These are phyloP conservation scores for Cruciata laevipes DNA, from an alignment of 257 asterid genomes.

Conservation along the genomic window DNA sequence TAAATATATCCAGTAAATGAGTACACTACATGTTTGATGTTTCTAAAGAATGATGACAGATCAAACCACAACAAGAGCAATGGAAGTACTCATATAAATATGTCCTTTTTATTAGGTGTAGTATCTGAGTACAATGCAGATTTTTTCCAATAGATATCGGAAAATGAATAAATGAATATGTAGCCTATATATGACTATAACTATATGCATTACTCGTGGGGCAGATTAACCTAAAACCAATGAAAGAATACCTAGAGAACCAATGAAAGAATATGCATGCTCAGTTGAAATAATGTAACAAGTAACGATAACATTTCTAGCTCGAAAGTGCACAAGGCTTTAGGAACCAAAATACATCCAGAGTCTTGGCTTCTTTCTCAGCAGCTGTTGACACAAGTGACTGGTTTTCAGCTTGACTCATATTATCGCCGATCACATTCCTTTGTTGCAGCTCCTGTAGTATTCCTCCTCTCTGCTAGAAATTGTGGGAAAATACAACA, in stretches of 20 bases:
- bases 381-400: constrained; percentile 18
- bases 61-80: not conserved
- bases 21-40: too few species aligned
- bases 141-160: constrained; percentile 3
- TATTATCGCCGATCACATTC: constrained; percentile 23
- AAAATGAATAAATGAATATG: not conserved
- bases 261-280: constrained; percentile 28
- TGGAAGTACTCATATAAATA: not conserved
- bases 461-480: constrained; percentile 54
- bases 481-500: constrained; percentile 5
- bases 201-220: not conserved
- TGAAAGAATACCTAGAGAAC: not conserved
- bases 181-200: too few species aligned
- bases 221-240: not conserved
- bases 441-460: constrained; percentile 50
- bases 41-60: too few species aligned
- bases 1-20: too few species aligned
- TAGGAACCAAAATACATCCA: constrained; percentile 95
- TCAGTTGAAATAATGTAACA: not conserved
- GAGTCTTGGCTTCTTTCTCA: constrained; percentile 63
- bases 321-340: constrained; percentile 88
- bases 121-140: not conserved
- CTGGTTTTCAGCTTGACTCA: constrained; percentile 20
- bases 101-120: constrained; percentile 6
- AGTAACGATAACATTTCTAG: constrained; percentile 12